A percentile compares a stretch with the other conserved stretches of the same genome.
Evolutionary conservation across 495 filamentous ascomycete species (phyloP).

Genomic region (Parachaetomium inaequale): DNA sequence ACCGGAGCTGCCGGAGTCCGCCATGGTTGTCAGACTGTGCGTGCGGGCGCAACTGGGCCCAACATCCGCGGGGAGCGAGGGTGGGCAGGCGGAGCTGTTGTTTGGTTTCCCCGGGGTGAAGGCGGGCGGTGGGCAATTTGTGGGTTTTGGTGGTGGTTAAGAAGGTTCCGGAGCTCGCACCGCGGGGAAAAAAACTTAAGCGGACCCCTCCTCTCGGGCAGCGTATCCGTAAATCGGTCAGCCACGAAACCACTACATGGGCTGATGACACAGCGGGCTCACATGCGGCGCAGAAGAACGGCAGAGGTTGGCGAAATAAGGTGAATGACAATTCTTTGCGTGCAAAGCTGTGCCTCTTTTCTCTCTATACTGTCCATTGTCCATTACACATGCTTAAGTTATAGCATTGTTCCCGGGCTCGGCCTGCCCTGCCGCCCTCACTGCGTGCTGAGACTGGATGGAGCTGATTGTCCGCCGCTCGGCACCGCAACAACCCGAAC

Average conservation of each 20-base stretch:
- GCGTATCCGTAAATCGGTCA: not conserved
- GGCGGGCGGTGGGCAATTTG: conserved; percentile 1
- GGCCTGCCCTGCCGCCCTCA: too few relatives aligned
- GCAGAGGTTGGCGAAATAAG: too few relatives aligned
- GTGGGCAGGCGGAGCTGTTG: conserved; percentile 3
- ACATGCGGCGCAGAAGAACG: not conserved
- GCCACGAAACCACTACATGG: not conserved
- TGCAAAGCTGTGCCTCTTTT: too few relatives aligned
- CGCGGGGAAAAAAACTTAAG: conserved; percentile 22
- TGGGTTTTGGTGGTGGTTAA: not conserved
- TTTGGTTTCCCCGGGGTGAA: not conserved
- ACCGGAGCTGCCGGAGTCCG: conserved; percentile 28
- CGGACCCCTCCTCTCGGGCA: conserved; percentile 5
- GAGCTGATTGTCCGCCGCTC: too few relatives aligned
- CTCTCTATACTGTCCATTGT: too few relatives aligned
- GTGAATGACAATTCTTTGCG: too few relatives aligned
- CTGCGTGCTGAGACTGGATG: too few relatives aligned
- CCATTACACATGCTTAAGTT: too few relatives aligned
- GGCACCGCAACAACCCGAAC: too few relatives aligned
- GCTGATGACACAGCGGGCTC: conserved; percentile 2
- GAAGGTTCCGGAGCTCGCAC: not conserved
- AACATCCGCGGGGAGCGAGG: conserved; percentile 20
- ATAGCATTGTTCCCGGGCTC: too few relatives aligned
- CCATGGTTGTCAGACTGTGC: conserved; percentile 23
- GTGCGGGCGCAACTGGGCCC: conserved; percentile 25